Percentiles rank a stretch among this genome's conserved stretches.
Evolutionary conservation across 768 basidiomycete species (phyloP).

Genomic region (Mycena pura): DNA sequence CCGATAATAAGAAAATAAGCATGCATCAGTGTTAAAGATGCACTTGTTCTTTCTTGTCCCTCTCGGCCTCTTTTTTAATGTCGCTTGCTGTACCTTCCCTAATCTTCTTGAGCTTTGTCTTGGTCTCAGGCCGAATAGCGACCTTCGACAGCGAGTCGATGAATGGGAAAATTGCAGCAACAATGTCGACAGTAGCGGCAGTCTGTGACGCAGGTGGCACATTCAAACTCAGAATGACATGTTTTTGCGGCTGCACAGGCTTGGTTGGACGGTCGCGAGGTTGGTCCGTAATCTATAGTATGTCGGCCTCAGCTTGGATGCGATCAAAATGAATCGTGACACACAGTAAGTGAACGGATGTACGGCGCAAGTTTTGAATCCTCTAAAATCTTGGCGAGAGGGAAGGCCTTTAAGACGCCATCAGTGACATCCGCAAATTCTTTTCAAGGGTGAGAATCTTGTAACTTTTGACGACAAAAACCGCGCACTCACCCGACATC

Average conservation of each 20-base stretch:
- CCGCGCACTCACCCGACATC: constrained; percentile 66
- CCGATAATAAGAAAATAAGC: background rate
- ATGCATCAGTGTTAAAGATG: constrained; percentile 17
- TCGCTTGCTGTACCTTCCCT: constrained; percentile 75
- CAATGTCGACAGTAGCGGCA: constrained; percentile 60
- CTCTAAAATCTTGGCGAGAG: constrained; percentile 62
- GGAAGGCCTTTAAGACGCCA: constrained; percentile 68
- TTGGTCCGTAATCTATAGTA: constrained; percentile 78
- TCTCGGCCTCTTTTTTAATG: constrained; percentile 70
- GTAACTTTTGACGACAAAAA: background rate
- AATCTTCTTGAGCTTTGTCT: constrained; percentile 72
- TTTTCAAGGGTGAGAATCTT: constrained; percentile 34
- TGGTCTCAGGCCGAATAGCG: constrained; percentile 82
- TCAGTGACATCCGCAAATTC: constrained; percentile 91
- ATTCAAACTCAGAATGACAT: constrained; percentile 72
- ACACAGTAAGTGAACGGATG: constrained; percentile 86
- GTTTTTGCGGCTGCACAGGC: constrained; percentile 66
- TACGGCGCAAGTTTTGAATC: constrained; percentile 71
- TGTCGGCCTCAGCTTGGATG: constrained; percentile 5
- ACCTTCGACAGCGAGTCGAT: constrained; percentile 70
- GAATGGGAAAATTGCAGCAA: constrained; percentile 75
- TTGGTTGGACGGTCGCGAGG: constrained; percentile 71
- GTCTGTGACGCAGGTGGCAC: constrained; percentile 58
- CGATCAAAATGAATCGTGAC: constrained; percentile 34
- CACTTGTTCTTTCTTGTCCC: constrained; percentile 76